These are phyloP conservation scores for Trichoderma asperellum DNA, from an alignment of 2,329 filamentous ascomycete species.

Conservation along the genomic window DNA sequence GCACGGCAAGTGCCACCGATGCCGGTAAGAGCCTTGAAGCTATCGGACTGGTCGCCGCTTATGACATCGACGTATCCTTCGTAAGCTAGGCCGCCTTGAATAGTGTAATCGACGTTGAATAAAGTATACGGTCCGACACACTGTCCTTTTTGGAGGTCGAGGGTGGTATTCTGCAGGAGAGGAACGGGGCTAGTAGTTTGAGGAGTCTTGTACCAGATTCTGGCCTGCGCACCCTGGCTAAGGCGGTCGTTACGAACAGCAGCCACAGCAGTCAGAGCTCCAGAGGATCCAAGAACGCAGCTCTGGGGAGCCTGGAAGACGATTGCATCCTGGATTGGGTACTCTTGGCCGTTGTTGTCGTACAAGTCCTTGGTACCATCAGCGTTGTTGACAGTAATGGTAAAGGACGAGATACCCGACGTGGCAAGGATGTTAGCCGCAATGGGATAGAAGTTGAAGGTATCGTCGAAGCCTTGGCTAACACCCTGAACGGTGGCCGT, in stretches of 20 bases:
- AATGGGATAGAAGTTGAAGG: conserved; percentile 59
- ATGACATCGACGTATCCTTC: conserved; percentile 52
- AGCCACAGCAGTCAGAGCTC: conserved; percentile 50
- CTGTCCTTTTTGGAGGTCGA: conserved; percentile 48
- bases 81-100: conserved; percentile 50
- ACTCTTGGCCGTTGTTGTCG: conserved; percentile 62
- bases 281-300: conserved; percentile 52
- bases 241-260: conserved; percentile 55
- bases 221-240: conserved; percentile 47
- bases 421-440: conserved; percentile 57
- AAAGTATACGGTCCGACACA: conserved; percentile 56
- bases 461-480: conserved; percentile 62
- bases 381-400: conserved; percentile 53
- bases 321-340: conserved; percentile 58
- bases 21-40: conserved; percentile 53
- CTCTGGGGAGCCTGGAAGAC: conserved; percentile 61
- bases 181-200: conserved; percentile 50
- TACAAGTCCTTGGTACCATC: conserved; percentile 52
- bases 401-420: conserved; percentile 65
- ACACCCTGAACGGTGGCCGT: conserved; percentile 52
- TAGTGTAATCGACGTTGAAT: conserved; percentile 49
- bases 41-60: conserved; percentile 48
- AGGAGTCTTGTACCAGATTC: conserved; percentile 50
- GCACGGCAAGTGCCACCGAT: conserved; percentile 50
- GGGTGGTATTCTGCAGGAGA: conserved; percentile 42